Percentiles rank a stretch among this genome's conserved stretches.
These are phyloP conservation scores for Penicillium freii DNA, from an alignment of 2,329 filamentous ascomycete genomes.

Conservation along the genomic window DNA sequence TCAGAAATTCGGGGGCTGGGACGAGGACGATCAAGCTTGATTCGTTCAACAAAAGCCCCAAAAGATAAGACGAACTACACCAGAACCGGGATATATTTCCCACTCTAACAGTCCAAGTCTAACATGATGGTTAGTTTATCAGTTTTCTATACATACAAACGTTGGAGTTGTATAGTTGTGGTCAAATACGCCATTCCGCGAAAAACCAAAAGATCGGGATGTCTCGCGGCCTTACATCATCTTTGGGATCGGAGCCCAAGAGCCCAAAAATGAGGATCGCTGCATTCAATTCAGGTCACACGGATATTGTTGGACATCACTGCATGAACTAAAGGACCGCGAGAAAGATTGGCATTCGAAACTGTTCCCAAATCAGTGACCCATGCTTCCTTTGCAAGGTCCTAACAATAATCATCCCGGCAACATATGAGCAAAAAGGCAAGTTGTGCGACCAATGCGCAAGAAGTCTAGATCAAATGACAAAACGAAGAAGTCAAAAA, in stretches of 20 bases:
- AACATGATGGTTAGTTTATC: slow-evolving; percentile 1
- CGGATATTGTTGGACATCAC: slow-evolving; percentile 34
- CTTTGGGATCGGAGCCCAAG: slow-evolving; percentile 9
- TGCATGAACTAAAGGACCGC: slow-evolving; percentile 32
- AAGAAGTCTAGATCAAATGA: neutral
- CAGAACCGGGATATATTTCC: slow-evolving; percentile 11
- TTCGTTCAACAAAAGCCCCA: slow-evolving; percentile 11
- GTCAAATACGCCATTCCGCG: slow-evolving; percentile 2
- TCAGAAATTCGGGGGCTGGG: slow-evolving; percentile 26
- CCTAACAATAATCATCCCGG: slow-evolving; percentile 18
- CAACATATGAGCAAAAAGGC: slow-evolving; percentile 11
- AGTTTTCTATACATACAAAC: neutral
- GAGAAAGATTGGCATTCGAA: slow-evolving; percentile 13
- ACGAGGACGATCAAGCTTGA: slow-evolving; percentile 13
- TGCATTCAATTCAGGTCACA: slow-evolving; percentile 19
- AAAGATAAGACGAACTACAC: slow-evolving; percentile 18
- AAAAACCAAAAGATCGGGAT: neutral
- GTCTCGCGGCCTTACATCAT: slow-evolving; percentile 22
- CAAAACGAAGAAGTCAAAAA: neutral
- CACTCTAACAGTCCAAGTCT: neutral
- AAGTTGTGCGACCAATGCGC: slow-evolving; percentile 21
- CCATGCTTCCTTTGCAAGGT: slow-evolving; percentile 14
- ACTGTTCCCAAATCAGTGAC: slow-evolving; percentile 11
- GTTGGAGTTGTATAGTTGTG: neutral
- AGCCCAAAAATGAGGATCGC: slow-evolving; percentile 22